Evolutionary conservation across 192 early-diverging fungal genomes (phyloP).

Genomic region (Rhizoclosmatium globosum): DNA sequence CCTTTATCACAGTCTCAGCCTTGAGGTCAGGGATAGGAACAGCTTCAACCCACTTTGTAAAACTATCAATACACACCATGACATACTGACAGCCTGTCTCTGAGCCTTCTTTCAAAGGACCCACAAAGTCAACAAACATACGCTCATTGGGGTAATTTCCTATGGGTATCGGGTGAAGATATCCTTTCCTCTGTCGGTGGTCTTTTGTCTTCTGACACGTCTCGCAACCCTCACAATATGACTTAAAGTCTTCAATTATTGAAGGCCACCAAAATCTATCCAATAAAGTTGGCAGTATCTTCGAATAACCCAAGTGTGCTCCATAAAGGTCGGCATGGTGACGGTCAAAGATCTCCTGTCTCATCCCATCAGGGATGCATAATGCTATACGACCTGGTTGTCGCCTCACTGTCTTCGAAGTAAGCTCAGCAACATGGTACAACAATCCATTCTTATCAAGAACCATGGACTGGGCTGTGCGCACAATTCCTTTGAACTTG

Average conservation of each 20-base stretch:
- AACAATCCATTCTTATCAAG: background rate
- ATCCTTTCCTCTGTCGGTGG: background rate
- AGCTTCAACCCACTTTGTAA: background rate
- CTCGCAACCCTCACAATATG: background rate
- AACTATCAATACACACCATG: background rate
- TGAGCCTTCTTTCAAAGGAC: background rate
- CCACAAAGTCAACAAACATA: conserved; percentile 1
- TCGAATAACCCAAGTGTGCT: background rate
- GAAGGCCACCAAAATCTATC: conserved; percentile 26
- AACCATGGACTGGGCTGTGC: background rate
- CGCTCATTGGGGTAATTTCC: background rate
- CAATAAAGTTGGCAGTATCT: background rate
- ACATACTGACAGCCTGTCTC: background rate
- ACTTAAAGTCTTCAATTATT: background rate
- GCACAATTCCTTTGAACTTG: background rate
- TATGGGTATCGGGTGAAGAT: background rate
- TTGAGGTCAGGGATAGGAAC: too few relatives aligned
- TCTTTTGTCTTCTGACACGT: conserved; percentile 3
- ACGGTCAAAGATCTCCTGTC: background rate
- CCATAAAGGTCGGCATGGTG: conserved; percentile 13
- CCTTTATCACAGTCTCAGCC: background rate
- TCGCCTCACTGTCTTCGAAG: background rate
- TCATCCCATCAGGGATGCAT: conserved; percentile 11
- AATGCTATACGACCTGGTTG: background rate
- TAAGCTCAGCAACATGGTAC: background rate